These are phyloP conservation scores for Mucor piriformis DNA, from an alignment of 371 early-diverging fungal genomes.

Conservation along the genomic window DNA sequence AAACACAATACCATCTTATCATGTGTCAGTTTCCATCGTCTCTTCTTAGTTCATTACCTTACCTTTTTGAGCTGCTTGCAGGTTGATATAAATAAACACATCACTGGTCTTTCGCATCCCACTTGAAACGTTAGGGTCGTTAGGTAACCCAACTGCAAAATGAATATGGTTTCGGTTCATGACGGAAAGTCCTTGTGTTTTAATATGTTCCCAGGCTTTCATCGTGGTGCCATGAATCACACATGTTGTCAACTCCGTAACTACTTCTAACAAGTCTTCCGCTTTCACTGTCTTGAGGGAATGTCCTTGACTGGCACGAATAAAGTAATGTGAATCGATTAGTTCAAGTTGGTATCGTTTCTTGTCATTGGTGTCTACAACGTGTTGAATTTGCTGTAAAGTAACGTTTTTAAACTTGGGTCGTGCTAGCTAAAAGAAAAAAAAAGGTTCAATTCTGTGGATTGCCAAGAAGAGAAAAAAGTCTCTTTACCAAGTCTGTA, in stretches of 20 bases:
- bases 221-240: constrained; percentile 82
- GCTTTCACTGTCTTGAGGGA: constrained; percentile 44
- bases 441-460: background rate
- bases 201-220: constrained; percentile 63
- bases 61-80: constrained; percentile 67
- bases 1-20: constrained; percentile 74
- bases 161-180: constrained; percentile 94
- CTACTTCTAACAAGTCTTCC: constrained; percentile 55
- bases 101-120: constrained; percentile 68
- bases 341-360: constrained; percentile 70
- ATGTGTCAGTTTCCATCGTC: background rate
- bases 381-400: constrained; percentile 54
- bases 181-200: constrained; percentile 61
- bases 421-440: constrained; percentile 42
- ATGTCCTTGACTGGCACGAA: constrained; percentile 91
- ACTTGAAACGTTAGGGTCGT: constrained; percentile 72
- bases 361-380: constrained; percentile 80
- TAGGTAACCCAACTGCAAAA: constrained; percentile 74
- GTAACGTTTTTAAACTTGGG: constrained; percentile 60
- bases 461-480: background rate
- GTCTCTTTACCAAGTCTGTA: constrained; percentile 55
- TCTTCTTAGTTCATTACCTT: background rate
- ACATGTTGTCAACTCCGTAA: constrained; percentile 57
- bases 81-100: constrained; percentile 78
- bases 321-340: constrained; percentile 55